Evolutionary conservation across 331 rosid genomes (phyloP), one percentile per base, ranked within the genome.

Genomic region (Erythrophleum ivorense): DNA sequence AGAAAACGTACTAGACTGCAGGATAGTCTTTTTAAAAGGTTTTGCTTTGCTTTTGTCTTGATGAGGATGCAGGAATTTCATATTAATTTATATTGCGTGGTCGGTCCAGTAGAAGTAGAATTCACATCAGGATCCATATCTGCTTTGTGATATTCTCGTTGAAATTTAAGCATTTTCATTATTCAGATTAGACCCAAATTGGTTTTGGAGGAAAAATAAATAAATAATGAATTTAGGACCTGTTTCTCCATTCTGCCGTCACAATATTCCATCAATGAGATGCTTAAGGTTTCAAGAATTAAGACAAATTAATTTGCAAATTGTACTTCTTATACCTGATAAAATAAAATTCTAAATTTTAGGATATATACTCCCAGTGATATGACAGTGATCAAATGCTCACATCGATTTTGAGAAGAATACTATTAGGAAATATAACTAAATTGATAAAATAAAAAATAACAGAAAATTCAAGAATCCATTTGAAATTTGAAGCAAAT

Each of bases 121-220:
- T 59, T 69, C 66, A 66, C 78, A 75, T 79, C 31, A 76, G 48
- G 60, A 59, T 79, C 87, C 74, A 79, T 84, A 79, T 79, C 78
- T 75, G 57, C 41, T 67, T 18, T 46, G 7, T 54, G 72, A 55
- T 78, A 64, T 72, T 72, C 80, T 65, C 49, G 70, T 78, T 72
- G 76, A 72, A 55, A 40, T 77, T 7, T 18, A 73, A 55, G 53
- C 21, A 15, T 12, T 36, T 54, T 36, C 19, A 73, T 52, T 6
- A 77, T 71, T 19, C 36, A 19, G 3, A 2, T 41, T 3, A 19
- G 2, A 43, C n/a, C 11, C 2, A 11, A 2, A 12, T 48, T 71
- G 9, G 12, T 70, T 70, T 71, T 24, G 38, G 75, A 24, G 10
- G 59, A 13, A 24, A 13, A 2, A 45, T 48, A 18, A n/a, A n/a